Evolutionary conservation across 208 protist genomes (phyloP).

Genomic region (Acanthamoeba sp.): DNA sequence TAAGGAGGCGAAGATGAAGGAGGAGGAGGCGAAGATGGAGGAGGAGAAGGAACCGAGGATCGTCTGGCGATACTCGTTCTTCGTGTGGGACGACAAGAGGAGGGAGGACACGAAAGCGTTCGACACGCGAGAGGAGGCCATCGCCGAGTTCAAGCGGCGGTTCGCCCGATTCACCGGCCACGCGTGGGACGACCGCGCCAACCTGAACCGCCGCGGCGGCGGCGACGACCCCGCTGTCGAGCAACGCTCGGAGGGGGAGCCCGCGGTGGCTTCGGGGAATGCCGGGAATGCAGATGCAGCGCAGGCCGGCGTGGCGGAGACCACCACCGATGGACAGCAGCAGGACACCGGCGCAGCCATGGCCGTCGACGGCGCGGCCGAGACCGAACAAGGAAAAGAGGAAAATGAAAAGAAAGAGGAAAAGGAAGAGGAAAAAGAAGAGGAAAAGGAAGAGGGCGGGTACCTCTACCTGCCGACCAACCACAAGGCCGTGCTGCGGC

Average conservation of each 20-base stretch:
- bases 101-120: not conserved
- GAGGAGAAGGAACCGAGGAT: not conserved
- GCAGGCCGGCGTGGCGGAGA: too few species aligned
- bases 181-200: constrained; percentile 18
- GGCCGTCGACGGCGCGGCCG: not conserved
- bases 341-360: not conserved
- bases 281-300: not conserved
- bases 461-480: constrained; percentile 23
- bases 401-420: not conserved
- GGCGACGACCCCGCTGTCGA: not conserved
- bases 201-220: not conserved
- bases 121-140: not conserved
- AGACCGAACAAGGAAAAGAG: not conserved
- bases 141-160: constrained; percentile 6
- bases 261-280: too few species aligned
- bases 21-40: not conserved
- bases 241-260: too few species aligned
- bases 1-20: not conserved
- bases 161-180: not conserved
- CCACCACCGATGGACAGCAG: not conserved
- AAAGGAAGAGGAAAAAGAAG: not conserved
- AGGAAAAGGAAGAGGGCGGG: not conserved
- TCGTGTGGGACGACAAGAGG: constrained; percentile 1
- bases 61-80: not conserved
- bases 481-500: not conserved